A percentile compares a stretch with the other conserved stretches of the same genome.
Conservation (phyloP, 805 yeast species). For the Saccharomycopsis sp. region DNA sequence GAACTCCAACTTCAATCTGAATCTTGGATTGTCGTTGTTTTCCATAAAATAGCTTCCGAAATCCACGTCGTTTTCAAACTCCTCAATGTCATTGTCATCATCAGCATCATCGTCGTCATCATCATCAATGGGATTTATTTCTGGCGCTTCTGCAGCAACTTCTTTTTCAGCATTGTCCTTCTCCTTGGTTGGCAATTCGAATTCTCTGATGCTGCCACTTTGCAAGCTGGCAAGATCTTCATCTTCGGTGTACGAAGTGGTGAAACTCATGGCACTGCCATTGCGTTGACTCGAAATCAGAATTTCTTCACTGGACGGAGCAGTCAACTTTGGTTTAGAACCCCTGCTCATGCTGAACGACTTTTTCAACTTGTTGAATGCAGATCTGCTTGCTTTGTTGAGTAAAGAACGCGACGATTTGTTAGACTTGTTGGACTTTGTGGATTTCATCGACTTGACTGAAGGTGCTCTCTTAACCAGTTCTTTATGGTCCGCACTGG, state of each 20-base stretch:
- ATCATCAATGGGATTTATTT: not conserved
- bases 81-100: not conserved
- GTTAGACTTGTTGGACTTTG: constrained; percentile 6
- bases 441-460: constrained; percentile 9
- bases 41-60: constrained; percentile 2
- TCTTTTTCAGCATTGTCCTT: too few relatives aligned
- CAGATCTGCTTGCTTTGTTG: constrained; percentile 7
- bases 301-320: not conserved
- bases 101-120: constrained; percentile 1
- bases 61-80: not conserved
- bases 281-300: not conserved
- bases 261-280: not conserved
- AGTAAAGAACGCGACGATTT: constrained; percentile 6
- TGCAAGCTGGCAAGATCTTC: too few relatives aligned
- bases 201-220: too few relatives aligned
- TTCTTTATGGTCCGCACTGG: too few relatives aligned
- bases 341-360: constrained; percentile 9
- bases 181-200: too few relatives aligned
- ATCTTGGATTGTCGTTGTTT: constrained; percentile 14
- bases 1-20: constrained; percentile 9
- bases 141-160: not conserved
- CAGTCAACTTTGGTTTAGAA: not conserved
- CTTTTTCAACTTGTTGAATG: constrained; percentile 16
- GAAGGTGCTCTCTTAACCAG: too few relatives aligned
- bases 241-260: too few relatives aligned